Base-by-base conservation (phyloP, 2,329 filamentous ascomycete genomes). In the Calycina herbarum region DNA sequence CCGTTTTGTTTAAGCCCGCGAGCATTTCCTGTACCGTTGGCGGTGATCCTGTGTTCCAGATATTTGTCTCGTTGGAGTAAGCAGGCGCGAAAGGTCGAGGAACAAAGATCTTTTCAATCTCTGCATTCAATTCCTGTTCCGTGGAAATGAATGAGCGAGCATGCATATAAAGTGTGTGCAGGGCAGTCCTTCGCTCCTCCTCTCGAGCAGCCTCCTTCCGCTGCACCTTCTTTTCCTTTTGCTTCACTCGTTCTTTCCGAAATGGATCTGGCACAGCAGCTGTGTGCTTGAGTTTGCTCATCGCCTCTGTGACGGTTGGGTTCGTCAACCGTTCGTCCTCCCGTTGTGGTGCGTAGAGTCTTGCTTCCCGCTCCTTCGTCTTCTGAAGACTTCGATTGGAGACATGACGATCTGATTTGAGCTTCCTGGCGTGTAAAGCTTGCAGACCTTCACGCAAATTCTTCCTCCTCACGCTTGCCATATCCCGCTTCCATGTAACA, bases 91-190 rank as follows among this genome's bases (percentile, higher is more conserved):
- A 71, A 8, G 70, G 68, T 8, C 59, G 61, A 31, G 88, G 86
- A 17, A 86, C 84, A 79, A 97, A 99, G n/a, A 89, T 83, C 68
- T 83, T 80, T 27, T 96, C 90, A 64, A 97, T 89, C 70, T 88
- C 85, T 17, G 82, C 82, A 71, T 91, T 85, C 40, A 99, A 85
- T 76, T 96, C 89, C 61, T 84, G 80, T 76, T 96, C 93, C 29
- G 85, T 89, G 20, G 93, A 89, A 75, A 99, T 97, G 79, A 98
- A 99, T 48, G 86, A 82, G 31, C 90, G 86, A 5, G 95, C 93
- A 72, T 93, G 91, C 80, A 95, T 91, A 79, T 99, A 99, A 13
- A 99, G 85, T 66, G 92, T 88, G 78, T 97, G 92, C 35, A 99
- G 80, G 17, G 89, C 85, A 70, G 94, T 87, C 67, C 86, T 83